phyloP scores from a whole-genome alignment of 768 basidiomycete species.

The Podaxis sp. region DNA sequence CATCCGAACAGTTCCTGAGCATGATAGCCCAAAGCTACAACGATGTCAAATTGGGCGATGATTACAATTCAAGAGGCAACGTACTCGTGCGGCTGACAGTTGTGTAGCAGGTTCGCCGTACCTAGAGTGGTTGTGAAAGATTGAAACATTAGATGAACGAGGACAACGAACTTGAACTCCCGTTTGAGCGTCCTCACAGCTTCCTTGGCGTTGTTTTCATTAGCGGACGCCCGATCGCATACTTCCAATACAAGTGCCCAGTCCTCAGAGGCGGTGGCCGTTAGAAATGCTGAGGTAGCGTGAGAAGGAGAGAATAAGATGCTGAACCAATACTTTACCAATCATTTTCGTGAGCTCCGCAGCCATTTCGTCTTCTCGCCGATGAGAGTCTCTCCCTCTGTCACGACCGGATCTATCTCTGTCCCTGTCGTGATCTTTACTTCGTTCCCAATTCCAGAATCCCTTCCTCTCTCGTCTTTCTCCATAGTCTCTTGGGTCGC shows the following conservation, averaged over 20 bases:
- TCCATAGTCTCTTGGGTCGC: slow-evolving; percentile 17
- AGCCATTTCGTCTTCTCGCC: slow-evolving; percentile 44
- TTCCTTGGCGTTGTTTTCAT: slow-evolving; percentile 76
- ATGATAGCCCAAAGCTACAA: slow-evolving; percentile 87
- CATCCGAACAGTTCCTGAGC: slow-evolving; percentile 75
- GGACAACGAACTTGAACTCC: slow-evolving; percentile 71
- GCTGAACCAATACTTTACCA: slow-evolving; percentile 37
- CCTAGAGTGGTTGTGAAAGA: slow-evolving; percentile 32
- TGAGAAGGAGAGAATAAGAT: neutral
- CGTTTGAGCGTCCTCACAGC: slow-evolving; percentile 78
- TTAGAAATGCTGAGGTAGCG: slow-evolving; percentile 57
- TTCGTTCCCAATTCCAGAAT: slow-evolving; percentile 50
- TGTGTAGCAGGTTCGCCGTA: slow-evolving; percentile 77
- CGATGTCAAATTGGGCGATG: slow-evolving; percentile 8
- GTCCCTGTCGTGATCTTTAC: slow-evolving; percentile 42
- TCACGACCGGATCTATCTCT: slow-evolving; percentile 28
- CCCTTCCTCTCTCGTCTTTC: slow-evolving; percentile 54
- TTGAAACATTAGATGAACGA: neutral
- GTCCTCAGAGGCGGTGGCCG: slow-evolving; percentile 79
- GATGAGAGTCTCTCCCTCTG: slow-evolving; percentile 28
- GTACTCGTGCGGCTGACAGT: slow-evolving; percentile 72
- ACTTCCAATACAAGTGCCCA: slow-evolving; percentile 83
- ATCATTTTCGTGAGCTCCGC: slow-evolving; percentile 71
- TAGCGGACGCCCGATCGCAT: slow-evolving; percentile 78
- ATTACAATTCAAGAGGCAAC: slow-evolving; percentile 23